Percentiles rank a stretch among this genome's conserved stretches.
Conservation (phyloP, 805 yeast species). For the Saturnispora halmiae region DNA sequence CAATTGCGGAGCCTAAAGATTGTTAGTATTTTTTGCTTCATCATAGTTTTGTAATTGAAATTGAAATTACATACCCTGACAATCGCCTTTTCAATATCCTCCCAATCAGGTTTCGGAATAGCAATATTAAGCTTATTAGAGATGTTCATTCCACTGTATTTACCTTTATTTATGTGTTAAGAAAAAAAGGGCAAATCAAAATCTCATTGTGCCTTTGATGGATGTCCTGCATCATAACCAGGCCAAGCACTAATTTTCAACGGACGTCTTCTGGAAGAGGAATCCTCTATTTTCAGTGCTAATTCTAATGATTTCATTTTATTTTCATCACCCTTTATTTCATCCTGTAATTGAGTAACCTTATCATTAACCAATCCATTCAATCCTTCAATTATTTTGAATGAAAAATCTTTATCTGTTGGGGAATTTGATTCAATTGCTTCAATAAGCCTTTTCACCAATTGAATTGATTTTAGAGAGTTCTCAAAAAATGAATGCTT, state of each 20-base stretch:
- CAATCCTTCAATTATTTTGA: slow-evolving; percentile 30
- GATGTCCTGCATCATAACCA: slow-evolving; percentile 59
- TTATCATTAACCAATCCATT: slow-evolving; percentile 24
- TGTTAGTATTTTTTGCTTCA: background rate
- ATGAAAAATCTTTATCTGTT: slow-evolving; percentile 44
- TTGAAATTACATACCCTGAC: slow-evolving; percentile 18
- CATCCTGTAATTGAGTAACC: slow-evolving; percentile 15
- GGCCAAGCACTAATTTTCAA: slow-evolving; percentile 44
- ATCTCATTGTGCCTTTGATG: slow-evolving; percentile 24
- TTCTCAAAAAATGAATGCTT: slow-evolving; percentile 19
- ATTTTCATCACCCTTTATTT: slow-evolving; percentile 12
- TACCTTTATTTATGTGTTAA: no score
- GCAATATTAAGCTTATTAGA: slow-evolving; percentile 13
- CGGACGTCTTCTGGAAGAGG: slow-evolving; percentile 2
- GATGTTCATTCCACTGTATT: background rate
- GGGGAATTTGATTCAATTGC: slow-evolving; percentile 39
- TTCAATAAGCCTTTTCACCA: slow-evolving; percentile 36
- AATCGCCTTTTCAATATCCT: slow-evolving; percentile 20
- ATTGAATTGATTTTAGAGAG: slow-evolving; percentile 32
- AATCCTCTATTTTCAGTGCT: slow-evolving; percentile 15
- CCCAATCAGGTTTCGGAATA: slow-evolving; percentile 22
- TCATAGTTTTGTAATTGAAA: background rate
- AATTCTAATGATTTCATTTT: slow-evolving; percentile 8
- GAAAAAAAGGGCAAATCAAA: background rate
- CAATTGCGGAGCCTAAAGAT: slow-evolving; percentile 15